Evolutionary conservation across 176 grass and related monocot genomes (phyloP).

Genomic region (Triticum timopheevii): DNA sequence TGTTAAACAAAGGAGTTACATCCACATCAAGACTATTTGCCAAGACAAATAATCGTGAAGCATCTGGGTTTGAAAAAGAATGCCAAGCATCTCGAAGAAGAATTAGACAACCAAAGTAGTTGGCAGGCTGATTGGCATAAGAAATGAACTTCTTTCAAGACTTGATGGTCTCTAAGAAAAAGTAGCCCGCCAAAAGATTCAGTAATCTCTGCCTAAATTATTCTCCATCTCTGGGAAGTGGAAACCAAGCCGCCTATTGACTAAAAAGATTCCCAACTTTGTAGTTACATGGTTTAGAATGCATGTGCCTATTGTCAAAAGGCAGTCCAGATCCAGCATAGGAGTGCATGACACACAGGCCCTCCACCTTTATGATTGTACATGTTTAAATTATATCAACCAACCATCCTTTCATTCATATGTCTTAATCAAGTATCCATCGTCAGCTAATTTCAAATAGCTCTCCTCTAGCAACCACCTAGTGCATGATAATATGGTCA

Average conservation of each 20-base stretch:
- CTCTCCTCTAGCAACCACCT: too few species aligned
- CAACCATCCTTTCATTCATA: neutral
- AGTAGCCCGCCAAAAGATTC: neutral
- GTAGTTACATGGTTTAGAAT: neutral
- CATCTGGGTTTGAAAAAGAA: conserved; percentile 12
- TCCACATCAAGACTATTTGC: neutral
- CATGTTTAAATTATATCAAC: neutral
- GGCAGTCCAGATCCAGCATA: neutral
- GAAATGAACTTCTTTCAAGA: conserved; percentile 13
- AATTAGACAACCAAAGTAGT: conserved; percentile 8
- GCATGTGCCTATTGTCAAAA: neutral
- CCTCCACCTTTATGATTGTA: neutral
- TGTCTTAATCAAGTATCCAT: neutral
- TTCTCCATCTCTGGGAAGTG: neutral
- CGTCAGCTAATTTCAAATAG: neutral
- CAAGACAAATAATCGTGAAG: neutral
- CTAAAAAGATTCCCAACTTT: neutral
- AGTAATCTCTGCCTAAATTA: neutral
- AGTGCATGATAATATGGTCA: neutral
- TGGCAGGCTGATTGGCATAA: neutral
- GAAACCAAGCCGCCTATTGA: neutral
- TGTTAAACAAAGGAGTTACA: neutral
- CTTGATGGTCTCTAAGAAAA: neutral
- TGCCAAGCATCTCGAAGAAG: conserved; percentile 11
- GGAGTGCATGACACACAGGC: neutral